phyloP scores from a whole-genome alignment of 2,329 filamentous ascomycete genomes.

The Aspergillus floridensis region DNA sequence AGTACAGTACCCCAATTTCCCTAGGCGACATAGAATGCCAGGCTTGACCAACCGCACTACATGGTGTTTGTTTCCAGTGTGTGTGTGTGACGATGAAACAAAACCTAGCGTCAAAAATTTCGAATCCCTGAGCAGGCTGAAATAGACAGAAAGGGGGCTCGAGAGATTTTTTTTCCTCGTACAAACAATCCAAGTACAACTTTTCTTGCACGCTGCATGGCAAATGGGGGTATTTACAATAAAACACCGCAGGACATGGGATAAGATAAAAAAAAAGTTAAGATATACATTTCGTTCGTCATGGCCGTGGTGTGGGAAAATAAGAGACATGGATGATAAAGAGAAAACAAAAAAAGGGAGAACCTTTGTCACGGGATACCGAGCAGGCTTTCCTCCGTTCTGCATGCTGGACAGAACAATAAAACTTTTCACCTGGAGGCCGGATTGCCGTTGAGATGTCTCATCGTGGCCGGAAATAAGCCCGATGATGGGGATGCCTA shows the following conservation, averaged over 20 bases:
- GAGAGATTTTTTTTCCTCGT: neutral
- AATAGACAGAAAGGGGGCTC: neutral
- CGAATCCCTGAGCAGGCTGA: neutral
- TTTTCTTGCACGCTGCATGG: constrained; percentile 19
- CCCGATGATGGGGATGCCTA: no score
- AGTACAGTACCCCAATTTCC: no score
- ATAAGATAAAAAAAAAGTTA: neutral
- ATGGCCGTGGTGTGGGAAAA: constrained; percentile 1
- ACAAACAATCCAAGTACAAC: constrained; percentile 13
- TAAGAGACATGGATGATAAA: neutral
- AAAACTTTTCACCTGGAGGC: neutral
- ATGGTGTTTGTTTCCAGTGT: no score
- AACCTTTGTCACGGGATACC: neutral
- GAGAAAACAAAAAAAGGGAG: neutral
- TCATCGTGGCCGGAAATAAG: neutral
- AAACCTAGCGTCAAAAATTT: no score
- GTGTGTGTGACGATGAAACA: no score
- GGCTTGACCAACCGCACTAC: no score
- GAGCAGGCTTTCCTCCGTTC: neutral
- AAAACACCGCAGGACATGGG: constrained; percentile 10
- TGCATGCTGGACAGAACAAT: neutral
- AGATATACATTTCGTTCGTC: constrained; percentile 17
- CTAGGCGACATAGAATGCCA: no score
- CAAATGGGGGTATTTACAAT: constrained; percentile 19
- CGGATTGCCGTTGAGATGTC: neutral